These are phyloP conservation scores for Beauveria australis DNA, from an alignment of 2,329 filamentous ascomycete genomes.

Conservation along the genomic window DNA sequence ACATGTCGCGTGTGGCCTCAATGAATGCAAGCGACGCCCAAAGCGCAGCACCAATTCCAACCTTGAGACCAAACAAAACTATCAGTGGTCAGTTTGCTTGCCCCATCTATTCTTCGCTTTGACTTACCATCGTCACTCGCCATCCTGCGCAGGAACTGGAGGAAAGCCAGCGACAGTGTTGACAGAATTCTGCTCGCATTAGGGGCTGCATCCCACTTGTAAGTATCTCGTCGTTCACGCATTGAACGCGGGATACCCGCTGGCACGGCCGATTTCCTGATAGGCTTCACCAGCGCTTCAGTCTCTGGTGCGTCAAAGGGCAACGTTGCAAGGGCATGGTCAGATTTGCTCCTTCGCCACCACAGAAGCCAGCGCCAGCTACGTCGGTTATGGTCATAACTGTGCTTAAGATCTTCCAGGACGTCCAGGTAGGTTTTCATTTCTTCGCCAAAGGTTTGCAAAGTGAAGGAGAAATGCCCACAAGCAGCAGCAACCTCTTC, in stretches of 20 bases:
- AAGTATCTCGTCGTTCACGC: conserved; percentile 36
- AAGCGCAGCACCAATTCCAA: conserved; percentile 74
- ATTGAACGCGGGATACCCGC: conserved; percentile 42
- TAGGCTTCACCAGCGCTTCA: conserved; percentile 28
- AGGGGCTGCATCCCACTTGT: conserved; percentile 39
- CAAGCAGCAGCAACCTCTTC: conserved; percentile 91
- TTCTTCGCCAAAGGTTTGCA: conserved; percentile 81
- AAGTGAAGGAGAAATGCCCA: conserved; percentile 82
- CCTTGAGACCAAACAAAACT: conserved; percentile 73
- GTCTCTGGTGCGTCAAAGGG: conserved; percentile 24
- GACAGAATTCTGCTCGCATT: conserved; percentile 32
- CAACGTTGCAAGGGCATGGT: conserved; percentile 11
- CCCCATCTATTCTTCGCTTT: too few relatives aligned
- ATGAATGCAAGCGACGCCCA: conserved; percentile 81
- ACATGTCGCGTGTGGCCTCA: conserved; percentile 61
- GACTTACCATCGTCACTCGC: conserved; percentile 40
- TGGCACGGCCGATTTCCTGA: conserved; percentile 40
- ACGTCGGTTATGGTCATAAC: conserved; percentile 50
- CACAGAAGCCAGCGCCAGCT: conserved; percentile 76
- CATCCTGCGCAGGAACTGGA: conserved; percentile 35
- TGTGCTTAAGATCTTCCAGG: conserved; percentile 69
- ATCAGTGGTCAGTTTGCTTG: conserved; percentile 1
- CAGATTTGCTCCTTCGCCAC: conserved; percentile 39
- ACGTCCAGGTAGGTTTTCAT: conserved; percentile 71
- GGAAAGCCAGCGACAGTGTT: conserved; percentile 30